Evolutionary conservation across 2,329 filamentous ascomycete genomes (phyloP), one percentile per base, ranked within the genome.

Genomic region (Dothistroma septosporum): DNA sequence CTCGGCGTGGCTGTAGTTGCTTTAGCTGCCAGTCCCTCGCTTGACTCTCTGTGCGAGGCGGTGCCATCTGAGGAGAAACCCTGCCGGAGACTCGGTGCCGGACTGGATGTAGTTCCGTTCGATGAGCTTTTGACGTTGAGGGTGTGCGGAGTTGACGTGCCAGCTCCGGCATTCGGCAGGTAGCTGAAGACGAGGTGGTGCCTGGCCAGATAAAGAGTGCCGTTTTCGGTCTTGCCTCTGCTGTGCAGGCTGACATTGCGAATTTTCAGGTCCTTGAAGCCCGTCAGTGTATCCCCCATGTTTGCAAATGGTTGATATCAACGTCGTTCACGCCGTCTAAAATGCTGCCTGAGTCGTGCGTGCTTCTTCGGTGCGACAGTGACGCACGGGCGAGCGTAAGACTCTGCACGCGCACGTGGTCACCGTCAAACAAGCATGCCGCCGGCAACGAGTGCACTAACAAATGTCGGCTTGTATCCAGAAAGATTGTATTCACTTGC

Each of bases 131-230:
- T 54, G 28, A 35, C 28, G 12, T 28, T 28, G 4, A 32, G 21
- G 8, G 32, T 19, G 46, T 35, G 55, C 9, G 10, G 22, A 47
- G 56, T 6, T 44, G 46, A 44, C 28, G 32, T 41, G 46, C 49
- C 59, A 22, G 28, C 28, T 50, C 28, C 56, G 53, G 48, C 32
- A 66, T 76, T 75, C 57, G 82, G 82, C 12, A 78, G 74, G 73
- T 85, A 83, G 65, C 80, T 83, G 76, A 87, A 87, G 69, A 87
- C 85, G 57, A 88, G 77, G 71, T 88, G 85, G 75, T 87, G 83
- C 72, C 82, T 80, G 68, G 82, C 85, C 59, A 88, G 76, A 70
- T 86, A 83, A 57, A 88, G 77, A n/a, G 82, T 84, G 66, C 85
- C 85, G 63, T 79, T 77, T 65, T 83, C 79, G 63, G 81, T 79